Percentiles rank a stretch among this genome's conserved stretches.
These are phyloP conservation scores for Orbilia javanica DNA, from an alignment of 2,329 filamentous ascomycete species.

Conservation along the genomic window DNA sequence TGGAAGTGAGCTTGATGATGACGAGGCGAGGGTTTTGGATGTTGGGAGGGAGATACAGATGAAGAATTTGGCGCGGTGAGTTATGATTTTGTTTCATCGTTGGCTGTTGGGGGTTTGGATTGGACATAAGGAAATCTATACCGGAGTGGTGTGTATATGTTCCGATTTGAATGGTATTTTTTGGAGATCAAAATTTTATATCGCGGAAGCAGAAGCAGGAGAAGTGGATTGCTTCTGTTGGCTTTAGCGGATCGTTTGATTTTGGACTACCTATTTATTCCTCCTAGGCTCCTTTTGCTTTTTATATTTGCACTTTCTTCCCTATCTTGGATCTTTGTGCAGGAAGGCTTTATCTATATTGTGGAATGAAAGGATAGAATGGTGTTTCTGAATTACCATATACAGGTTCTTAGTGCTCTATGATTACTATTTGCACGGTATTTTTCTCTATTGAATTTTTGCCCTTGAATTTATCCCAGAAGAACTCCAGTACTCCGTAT, in stretches of 20 bases:
- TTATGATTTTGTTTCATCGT: not conserved
- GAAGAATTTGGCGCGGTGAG: conserved; percentile 47
- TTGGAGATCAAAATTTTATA: not conserved
- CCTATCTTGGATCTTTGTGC: not conserved
- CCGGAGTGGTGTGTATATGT: conserved; percentile 1
- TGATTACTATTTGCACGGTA: conserved; percentile 4
- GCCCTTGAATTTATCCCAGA: not conserved
- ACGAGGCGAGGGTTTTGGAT: conserved; percentile 46
- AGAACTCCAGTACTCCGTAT: conserved; percentile 20
- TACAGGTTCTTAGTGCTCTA: not conserved
- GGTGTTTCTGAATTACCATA: conserved; percentile 16
- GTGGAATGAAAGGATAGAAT: conserved; percentile 13
- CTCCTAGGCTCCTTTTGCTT: not conserved
- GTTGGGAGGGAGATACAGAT: conserved; percentile 51
- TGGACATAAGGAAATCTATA: conserved; percentile 1
- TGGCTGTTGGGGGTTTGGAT: not conserved
- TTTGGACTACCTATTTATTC: not conserved
- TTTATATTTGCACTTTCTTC: not conserved
- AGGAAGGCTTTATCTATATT: not conserved
- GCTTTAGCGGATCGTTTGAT: conserved; percentile 15
- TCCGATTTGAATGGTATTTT: not conserved
- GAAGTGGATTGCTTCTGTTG: conserved; percentile 14
- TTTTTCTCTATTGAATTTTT: conserved; percentile 20
- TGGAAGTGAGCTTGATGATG: conserved; percentile 46
- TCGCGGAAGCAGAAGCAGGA: not conserved